Percentiles rank a stretch among this genome's conserved stretches.
Conservation (phyloP, 441 rosid species). For the Theobroma grandiflorum region DNA sequence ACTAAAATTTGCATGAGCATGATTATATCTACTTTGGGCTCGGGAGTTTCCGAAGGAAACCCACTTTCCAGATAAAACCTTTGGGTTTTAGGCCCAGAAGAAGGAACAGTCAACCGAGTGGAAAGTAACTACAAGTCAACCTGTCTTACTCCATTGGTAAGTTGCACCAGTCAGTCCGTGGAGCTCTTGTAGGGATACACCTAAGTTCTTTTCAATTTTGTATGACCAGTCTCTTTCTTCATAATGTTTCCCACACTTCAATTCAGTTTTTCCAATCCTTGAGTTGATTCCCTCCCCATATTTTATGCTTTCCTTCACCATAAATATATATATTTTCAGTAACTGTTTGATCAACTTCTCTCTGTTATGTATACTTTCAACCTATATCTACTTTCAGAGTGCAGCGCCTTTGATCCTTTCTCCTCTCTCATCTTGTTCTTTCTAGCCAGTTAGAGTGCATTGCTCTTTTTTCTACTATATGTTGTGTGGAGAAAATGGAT, state of each 20-base stretch:
- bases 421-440: not conserved
- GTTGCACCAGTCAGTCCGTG: constrained; percentile 24
- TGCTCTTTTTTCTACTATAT: not conserved
- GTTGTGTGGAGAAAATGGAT: constrained; percentile 10
- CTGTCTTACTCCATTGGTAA: not conserved
- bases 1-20: no score
- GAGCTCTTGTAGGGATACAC: not conserved
- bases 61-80: not conserved
- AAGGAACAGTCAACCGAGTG: not conserved
- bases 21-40: not conserved
- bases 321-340: not conserved
- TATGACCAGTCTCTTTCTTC: not conserved
- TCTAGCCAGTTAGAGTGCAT: not conserved
- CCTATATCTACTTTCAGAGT: not conserved
- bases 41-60: not conserved
- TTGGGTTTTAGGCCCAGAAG: not conserved
- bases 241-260: not conserved
- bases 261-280: not conserved
- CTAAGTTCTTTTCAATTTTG: not conserved
- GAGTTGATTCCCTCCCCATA: no score
- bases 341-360: not conserved
- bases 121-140: constrained; percentile 29
- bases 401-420: not conserved
- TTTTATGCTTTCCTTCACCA: not conserved
- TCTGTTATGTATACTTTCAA: not conserved